Evolutionary conservation across 345 rosid genomes (phyloP), one percentile per base, ranked within the genome.

Genomic region (Hibiscus mutabilis): DNA sequence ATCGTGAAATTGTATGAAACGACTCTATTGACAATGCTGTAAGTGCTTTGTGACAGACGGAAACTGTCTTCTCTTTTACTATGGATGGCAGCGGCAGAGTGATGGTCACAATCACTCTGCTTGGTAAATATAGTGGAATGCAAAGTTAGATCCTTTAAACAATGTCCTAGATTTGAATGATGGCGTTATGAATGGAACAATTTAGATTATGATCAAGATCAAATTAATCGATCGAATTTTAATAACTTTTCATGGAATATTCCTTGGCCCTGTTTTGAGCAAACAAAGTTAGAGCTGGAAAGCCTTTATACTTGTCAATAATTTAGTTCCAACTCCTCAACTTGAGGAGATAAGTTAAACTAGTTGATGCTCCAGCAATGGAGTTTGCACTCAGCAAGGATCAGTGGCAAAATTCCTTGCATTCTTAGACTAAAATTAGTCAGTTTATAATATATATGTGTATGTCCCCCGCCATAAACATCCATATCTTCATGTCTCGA

Each of bases 51-150:
- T 18, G 51, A 47, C 65, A 18, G 31, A n/a, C 42, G 31, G 3
- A 29, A 61, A 25, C 64, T 33, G 29, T 35, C 6, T 65, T 47
- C 57, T 71, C 59, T 59, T 71, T 27, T 60, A 59, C 51, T 19
- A 51, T 44, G 63, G 68, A 63, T 47, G 15, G 1, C 52, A 47
- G n/a, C 3, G 14, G 4, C 51, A 13, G 5, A 46, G 3, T 47
- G 52, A 2, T 13, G 16, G 52, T 47, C 52, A 2, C 52, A 47
- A 14, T 47, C 52, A 47, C 16, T 47, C 52, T 3, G 31, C 4
- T 27, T 27, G 29, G 29, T 27, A 27, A 27, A 3, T 27, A 27
- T 27, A 29, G 0, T 29, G 33, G 29, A 3, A 29, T 29, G 33
- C 33, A 29, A 29, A 29, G 0, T 29, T 29, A 29, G 29, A 27